Evolutionary conservation across 2,329 filamentous ascomycete genomes (phyloP).

Genomic region (Rhexocercosporidium sp.): DNA sequence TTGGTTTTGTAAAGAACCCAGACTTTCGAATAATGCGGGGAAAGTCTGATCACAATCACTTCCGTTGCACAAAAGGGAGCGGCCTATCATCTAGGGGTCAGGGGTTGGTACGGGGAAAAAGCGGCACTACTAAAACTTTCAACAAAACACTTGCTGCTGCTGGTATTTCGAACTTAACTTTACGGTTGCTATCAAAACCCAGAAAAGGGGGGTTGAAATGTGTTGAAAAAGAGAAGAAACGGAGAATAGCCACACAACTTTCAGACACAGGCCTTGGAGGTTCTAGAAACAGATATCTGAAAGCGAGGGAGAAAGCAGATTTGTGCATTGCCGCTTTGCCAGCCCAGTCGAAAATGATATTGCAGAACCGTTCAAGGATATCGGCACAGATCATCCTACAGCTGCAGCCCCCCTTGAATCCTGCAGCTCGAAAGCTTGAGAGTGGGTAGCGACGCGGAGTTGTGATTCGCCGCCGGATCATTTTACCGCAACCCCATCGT

Average conservation of each 20-base stretch:
- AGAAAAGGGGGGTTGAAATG: too few species aligned
- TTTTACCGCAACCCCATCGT: slow-evolving; percentile 20
- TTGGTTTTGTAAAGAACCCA: slow-evolving; percentile 8
- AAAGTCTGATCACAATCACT: slow-evolving; percentile 16
- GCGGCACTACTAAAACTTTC: slow-evolving; percentile 8
- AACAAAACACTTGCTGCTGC: background rate
- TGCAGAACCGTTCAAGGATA: slow-evolving; percentile 25
- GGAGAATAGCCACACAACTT: too few species aligned
- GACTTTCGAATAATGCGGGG: slow-evolving; percentile 27
- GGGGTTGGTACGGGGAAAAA: background rate
- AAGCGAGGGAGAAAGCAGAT: background rate
- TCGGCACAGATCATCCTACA: slow-evolving; percentile 31
- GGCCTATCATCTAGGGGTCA: background rate
- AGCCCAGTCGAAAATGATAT: slow-evolving; percentile 17
- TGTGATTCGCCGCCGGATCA: slow-evolving; percentile 26
- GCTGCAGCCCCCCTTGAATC: slow-evolving; percentile 29
- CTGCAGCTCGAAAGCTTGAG: slow-evolving; percentile 23
- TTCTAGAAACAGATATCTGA: too few species aligned
- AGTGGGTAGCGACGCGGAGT: slow-evolving; percentile 4
- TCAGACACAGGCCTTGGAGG: too few species aligned
- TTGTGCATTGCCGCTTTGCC: background rate
- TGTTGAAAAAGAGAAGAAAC: too few species aligned
- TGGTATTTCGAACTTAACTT: background rate
- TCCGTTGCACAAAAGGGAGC: slow-evolving; percentile 5
- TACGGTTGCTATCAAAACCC: background rate